Conservation (phyloP, 305 asterid species). For the Fraxinus greggii region DNA sequence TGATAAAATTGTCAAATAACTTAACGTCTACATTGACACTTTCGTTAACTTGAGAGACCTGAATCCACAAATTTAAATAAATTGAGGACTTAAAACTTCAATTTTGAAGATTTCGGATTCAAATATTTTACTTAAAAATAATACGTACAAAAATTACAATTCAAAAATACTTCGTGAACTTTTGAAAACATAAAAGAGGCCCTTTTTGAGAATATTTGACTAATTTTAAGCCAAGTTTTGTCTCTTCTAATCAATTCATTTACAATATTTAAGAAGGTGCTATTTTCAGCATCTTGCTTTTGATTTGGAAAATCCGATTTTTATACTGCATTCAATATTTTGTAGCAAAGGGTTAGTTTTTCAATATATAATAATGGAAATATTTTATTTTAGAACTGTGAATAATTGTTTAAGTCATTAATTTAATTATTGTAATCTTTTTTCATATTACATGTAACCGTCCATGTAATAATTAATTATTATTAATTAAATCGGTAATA, state of each 20-base stretch:
- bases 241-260: background rate
- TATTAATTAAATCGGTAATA: background rate
- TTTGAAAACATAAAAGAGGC: background rate
- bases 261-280: background rate
- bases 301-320: background rate
- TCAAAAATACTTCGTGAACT: background rate
- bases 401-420: background rate
- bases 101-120: background rate
- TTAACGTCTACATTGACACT: background rate
- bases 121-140: too few relatives aligned
- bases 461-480: background rate
- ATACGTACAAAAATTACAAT: background rate
- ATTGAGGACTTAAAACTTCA: background rate
- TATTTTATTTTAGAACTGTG: background rate
- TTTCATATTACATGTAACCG: background rate
- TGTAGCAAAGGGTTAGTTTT: background rate
- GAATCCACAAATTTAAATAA: background rate
- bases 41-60: background rate
- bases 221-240: background rate
- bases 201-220: background rate
- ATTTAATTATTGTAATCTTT: background rate
- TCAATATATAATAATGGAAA: background rate
- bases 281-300: background rate
- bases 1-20: background rate
- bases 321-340: background rate